A percentile compares a stretch with the other conserved stretches of the same genome.
Evolutionary conservation across 2,329 filamentous ascomycete species (phyloP).

Genomic region (Fusarium kyushuense): DNA sequence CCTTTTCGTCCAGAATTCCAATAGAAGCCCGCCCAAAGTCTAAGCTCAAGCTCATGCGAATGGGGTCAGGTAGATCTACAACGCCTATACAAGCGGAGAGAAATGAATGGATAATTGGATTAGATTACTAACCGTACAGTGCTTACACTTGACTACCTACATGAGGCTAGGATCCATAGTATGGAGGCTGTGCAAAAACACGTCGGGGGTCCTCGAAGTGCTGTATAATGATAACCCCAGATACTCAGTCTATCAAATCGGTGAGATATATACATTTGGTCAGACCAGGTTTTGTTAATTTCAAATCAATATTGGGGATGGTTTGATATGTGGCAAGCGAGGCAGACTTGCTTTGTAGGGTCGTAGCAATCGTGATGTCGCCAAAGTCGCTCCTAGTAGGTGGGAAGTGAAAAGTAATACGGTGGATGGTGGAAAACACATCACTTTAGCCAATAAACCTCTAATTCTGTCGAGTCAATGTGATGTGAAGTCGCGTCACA

Average conservation of each 20-base stretch:
- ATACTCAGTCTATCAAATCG: not conserved
- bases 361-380: constrained; percentile 30
- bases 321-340: constrained; percentile 21
- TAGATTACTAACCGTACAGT: constrained; percentile 1
- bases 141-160: not conserved
- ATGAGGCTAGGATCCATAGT: constrained; percentile 24
- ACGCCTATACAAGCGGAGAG: constrained; percentile 18
- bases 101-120: not conserved
- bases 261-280: not conserved
- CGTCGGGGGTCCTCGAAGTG: constrained; percentile 23
- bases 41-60: constrained; percentile 5
- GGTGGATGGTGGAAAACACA: not conserved
- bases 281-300: constrained; percentile 37
- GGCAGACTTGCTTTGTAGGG: constrained; percentile 13
- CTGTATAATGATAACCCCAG: not conserved
- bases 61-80: constrained; percentile 21
- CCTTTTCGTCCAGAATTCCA: constrained; percentile 38
- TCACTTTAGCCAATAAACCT: not conserved
- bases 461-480: not conserved
- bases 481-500: not conserved
- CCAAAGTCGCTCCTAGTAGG: not conserved
- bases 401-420: not conserved
- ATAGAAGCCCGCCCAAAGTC: constrained; percentile 36
- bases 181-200: constrained; percentile 47
- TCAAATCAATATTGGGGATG: constrained; percentile 31